Evolutionary conservation across 345 rosid genomes (phyloP), one percentile per base, ranked within the genome.

Genomic region (Clausena lansium): DNA sequence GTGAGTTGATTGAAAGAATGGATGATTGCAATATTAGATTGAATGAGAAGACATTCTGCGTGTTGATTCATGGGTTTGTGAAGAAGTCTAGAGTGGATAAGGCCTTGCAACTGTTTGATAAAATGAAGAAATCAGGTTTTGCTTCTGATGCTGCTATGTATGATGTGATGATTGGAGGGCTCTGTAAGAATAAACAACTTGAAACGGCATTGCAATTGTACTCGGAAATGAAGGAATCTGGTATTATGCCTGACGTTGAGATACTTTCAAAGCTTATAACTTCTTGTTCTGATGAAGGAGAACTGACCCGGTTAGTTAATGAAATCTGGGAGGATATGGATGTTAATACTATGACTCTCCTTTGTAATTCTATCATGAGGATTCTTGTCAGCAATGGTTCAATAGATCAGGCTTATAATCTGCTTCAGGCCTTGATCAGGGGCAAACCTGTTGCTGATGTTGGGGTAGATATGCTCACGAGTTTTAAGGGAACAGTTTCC

Each of bases 11-110:
- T 70, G 87, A 93, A 85, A 84, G 66, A 77, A 89, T 93, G 79
- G 95, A 93, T 77, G 86, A 83, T 55, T 84, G 68, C 7, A 74
- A 71, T 78, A 32, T 91, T 74, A 78, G 83, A 70, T 84, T 93
- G 89, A 95, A 89, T 68, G 91, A 84, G 80, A 92, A 90, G 85
- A 92, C 98, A 0, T 88, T 85, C 79, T 86, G 82, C 64, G 81
- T 82, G 76, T 84, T 95, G 89, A 89, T 92, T 85, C 95, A 95
- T 77, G 97, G 97, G 67, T 88, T 93, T 45, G 92, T 89, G 65
- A 91, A 77, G 83, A 87, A 87, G 63, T 76, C 78, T 24, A 88
- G 92, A 76, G 70, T 90, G 67, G 98, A 92, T 73, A 90, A 82
- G 79, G 98, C 92, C 39, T 84, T 93, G 39, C 70, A 68, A 45